Conservation (phyloP, 495 filamentous ascomycete species). For the Tetracladium setigerum region DNA sequence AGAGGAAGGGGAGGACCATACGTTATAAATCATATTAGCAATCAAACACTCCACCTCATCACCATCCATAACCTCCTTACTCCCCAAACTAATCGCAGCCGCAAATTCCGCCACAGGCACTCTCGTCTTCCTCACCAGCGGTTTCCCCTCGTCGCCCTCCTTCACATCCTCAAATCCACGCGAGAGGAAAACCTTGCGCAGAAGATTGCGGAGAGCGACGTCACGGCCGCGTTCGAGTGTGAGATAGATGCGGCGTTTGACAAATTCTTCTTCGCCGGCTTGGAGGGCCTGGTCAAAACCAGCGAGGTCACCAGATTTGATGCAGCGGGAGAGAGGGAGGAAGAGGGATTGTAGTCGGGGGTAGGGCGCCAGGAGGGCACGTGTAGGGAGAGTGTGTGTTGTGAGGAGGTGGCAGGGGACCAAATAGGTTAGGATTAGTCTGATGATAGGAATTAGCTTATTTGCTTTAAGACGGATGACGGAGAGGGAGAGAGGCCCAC, state of each 20-base stretch:
- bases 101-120: conserved; percentile 74
- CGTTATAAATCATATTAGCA: conserved; percentile 96
- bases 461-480: not conserved
- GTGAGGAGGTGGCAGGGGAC: conserved; percentile 88
- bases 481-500: conserved; percentile 36
- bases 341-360: conserved; percentile 76
- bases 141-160: conserved; percentile 35
- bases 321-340: conserved; percentile 64
- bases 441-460: conserved; percentile 26
- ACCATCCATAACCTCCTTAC: conserved; percentile 59
- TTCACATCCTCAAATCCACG: conserved; percentile 71
- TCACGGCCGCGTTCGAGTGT: conserved; percentile 89
- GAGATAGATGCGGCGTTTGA: conserved; percentile 91
- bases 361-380: conserved; percentile 59
- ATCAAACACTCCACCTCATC: conserved; percentile 95
- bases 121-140: conserved; percentile 59
- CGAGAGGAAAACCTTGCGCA: conserved; percentile 81
- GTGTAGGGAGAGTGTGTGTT: conserved; percentile 71
- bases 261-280: conserved; percentile 77
- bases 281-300: conserved; percentile 79
- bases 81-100: conserved; percentile 48
- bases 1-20: conserved; percentile 30
- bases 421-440: conserved; percentile 90
- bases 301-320: conserved; percentile 71
- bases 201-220: conserved; percentile 79